A percentile compares a stretch with the other conserved stretches of the same genome.
Evolutionary conservation across 129 eudicot species (phyloP).

Genomic region (Arctium minus): DNA sequence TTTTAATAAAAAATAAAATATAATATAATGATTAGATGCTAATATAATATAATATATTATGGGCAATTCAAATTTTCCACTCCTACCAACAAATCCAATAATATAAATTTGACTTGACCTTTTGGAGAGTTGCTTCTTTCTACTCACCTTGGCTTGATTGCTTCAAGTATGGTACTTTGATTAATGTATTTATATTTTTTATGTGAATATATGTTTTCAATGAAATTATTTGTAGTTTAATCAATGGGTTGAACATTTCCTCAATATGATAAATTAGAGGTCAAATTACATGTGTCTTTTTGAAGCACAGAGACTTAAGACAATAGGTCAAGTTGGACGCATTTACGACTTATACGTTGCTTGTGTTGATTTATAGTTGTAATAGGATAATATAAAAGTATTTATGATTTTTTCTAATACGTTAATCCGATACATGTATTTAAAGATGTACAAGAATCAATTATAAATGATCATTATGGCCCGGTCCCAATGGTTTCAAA

Average conservation of each 20-base stretch:
- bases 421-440: neutral
- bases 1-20: too few species aligned
- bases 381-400: too few species aligned
- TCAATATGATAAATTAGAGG: slow-evolving; percentile 7
- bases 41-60: too few species aligned
- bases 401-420: too few species aligned
- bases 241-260: neutral
- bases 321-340: neutral
- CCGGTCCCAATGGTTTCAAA: neutral
- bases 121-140: neutral
- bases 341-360: neutral
- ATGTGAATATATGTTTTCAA: too few species aligned
- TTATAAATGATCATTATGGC: neutral
- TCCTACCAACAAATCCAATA: neutral
- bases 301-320: neutral
- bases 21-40: too few species aligned
- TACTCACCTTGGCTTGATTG: too few species aligned
- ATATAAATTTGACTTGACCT: neutral
- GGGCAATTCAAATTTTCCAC: neutral
- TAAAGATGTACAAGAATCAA: too few species aligned
- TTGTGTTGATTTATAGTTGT: neutral
- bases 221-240: neutral
- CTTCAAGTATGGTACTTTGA: neutral
- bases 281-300: neutral
- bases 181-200: too few species aligned